These are phyloP conservation scores for Pseudocercospora crystallina DNA, from an alignment of 2,329 filamentous ascomycete genomes.

Conservation along the genomic window DNA sequence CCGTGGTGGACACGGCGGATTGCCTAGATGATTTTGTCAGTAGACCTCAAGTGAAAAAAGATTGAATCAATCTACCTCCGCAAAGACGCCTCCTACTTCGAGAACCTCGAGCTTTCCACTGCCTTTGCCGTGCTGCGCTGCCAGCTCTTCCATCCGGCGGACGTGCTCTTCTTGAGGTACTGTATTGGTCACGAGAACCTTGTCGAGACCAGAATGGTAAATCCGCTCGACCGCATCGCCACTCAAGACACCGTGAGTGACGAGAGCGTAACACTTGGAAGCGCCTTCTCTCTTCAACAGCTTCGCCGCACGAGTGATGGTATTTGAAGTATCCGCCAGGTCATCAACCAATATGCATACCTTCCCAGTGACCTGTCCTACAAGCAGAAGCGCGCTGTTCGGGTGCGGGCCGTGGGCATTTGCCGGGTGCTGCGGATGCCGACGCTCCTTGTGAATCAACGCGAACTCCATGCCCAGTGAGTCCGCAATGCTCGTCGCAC, in stretches of 20 bases:
- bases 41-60: constrained; percentile 4
- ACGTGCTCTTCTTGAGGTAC: constrained; percentile 85
- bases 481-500: constrained; percentile 93
- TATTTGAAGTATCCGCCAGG: constrained; percentile 92
- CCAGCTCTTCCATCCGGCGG: constrained; percentile 36
- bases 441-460: constrained; percentile 96
- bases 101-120: constrained; percentile 82
- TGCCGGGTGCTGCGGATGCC: constrained; percentile 61
- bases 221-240: constrained; percentile 93
- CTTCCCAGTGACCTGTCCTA: constrained; percentile 78
- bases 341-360: constrained; percentile 92
- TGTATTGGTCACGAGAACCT: constrained; percentile 91
- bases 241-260: constrained; percentile 93
- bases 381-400: constrained; percentile 81
- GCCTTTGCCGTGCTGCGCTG: constrained; percentile 52
- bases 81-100: constrained; percentile 85
- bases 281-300: constrained; percentile 92
- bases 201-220: constrained; percentile 89
- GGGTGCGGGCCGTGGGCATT: constrained; percentile 11
- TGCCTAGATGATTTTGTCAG: constrained; percentile 50
- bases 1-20: constrained; percentile 96
- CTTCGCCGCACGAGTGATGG: constrained; percentile 93
- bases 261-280: constrained; percentile 82
- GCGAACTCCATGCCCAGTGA: constrained; percentile 92
- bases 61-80: constrained; percentile 61